These are phyloP conservation scores for Blastobotrys muscicola DNA, from an alignment of 805 yeast genomes.

Conservation along the genomic window DNA sequence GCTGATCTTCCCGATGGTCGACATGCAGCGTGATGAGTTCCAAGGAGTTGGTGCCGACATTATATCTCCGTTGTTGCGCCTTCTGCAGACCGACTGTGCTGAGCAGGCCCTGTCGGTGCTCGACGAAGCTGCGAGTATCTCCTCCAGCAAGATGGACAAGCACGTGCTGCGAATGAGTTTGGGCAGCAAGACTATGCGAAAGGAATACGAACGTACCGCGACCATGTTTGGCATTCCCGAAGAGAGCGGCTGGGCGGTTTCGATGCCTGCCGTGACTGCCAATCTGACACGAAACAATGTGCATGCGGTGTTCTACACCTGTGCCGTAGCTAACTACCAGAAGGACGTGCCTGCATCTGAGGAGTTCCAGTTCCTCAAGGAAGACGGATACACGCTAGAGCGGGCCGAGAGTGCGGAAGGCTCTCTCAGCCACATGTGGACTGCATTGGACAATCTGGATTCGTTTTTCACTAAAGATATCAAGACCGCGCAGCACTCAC, in stretches of 20 bases:
- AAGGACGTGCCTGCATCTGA: constrained; percentile 10
- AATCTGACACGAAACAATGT: constrained; percentile 85
- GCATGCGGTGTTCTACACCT: constrained; percentile 89
- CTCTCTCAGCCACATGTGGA: constrained; percentile 83
- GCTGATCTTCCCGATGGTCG: constrained; percentile 65
- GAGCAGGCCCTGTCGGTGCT: constrained; percentile 82
- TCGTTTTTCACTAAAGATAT: constrained; percentile 69
- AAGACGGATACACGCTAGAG: constrained; percentile 39
- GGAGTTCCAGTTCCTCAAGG: constrained; percentile 44
- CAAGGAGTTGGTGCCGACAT: constrained; percentile 90
- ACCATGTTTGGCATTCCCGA: constrained; percentile 92
- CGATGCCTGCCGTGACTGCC: constrained; percentile 88
- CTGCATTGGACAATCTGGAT: constrained; percentile 81
- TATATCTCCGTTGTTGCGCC: constrained; percentile 77
- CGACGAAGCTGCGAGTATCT: constrained; percentile 74
- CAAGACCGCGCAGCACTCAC: constrained; percentile 22
- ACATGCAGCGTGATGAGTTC: constrained; percentile 68
- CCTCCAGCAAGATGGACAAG: constrained; percentile 84
- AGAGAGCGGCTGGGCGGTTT: constrained; percentile 94
- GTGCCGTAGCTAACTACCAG: constrained; percentile 31
- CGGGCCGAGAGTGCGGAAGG: constrained; percentile 44
- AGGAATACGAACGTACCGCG: constrained; percentile 76
- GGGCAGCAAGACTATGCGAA: constrained; percentile 69
- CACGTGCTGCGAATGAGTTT: constrained; percentile 87
- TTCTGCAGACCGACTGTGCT: constrained; percentile 75